Base-by-base conservation (phyloP, 1,139 yeast genomes). In the Sugiyamaella japonica region DNA sequence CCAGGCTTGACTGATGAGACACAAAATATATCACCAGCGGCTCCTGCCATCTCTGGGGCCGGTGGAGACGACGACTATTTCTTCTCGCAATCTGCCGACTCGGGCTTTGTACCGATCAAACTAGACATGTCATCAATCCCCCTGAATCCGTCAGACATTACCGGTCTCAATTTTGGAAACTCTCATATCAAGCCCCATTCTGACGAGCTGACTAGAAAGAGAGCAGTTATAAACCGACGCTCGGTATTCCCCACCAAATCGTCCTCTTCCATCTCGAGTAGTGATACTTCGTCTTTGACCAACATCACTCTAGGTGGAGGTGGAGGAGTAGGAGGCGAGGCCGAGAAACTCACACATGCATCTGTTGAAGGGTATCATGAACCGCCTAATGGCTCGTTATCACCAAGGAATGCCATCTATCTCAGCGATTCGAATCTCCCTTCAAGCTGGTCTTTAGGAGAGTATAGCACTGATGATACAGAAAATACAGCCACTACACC, bases 71-170 rank as follows among this genome's bases (percentile, higher is more conserved):
- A 38, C 8, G 51, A 48, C 17, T 48, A 38, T 13, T 48, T 48
- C 17, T 36, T 32, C 12, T 8, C 37, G 3, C 15, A 16, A 6
- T 40, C 39, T 13, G 28, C 34, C 16, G 51, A 40, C 16, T 47
- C 50, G 7, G 61, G 53, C 9, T 59, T 57, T 38, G 50, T 59
- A n/a, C 61, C 61, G 3, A 59, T 59, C 28, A 52, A 54, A 45
- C 54, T 59, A 31, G 61, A 59, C 16, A 54, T 54, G 44, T 49
- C 58, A 31, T 49, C 56, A 1, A 44, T 50, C 12, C 53, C 50
- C 13, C 38, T 41, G 15, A 45, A 16, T 51, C 44, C 53, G 2
- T n/a, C 31, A 6, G 55, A 46, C 10, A 40, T 23, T 16, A 50
- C 50, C 16, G 54, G 16, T 23, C 17, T 20, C 25, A 20, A 6